These are phyloP conservation scores for Daldinia bambusicola DNA, from an alignment of 495 filamentous ascomycete genomes.

Conservation along the genomic window DNA sequence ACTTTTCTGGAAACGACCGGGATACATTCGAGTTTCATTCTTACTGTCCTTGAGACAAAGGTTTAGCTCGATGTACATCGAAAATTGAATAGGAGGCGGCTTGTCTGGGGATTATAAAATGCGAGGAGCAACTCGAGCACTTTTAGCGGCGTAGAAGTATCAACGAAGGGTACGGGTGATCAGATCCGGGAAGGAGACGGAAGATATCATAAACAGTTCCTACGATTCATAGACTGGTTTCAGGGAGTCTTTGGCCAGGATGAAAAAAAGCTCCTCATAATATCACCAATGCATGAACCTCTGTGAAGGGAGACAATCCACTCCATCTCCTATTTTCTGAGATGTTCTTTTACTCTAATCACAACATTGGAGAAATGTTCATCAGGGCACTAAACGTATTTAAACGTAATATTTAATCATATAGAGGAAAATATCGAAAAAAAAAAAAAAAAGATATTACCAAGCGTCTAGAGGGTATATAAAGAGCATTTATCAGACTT, in stretches of 20 bases:
- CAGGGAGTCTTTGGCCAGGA: conserved; percentile 15
- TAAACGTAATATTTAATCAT: too few species aligned
- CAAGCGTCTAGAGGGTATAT: too few species aligned
- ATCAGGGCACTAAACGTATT: too few species aligned
- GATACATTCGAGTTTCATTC: not conserved
- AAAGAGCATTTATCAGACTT: too few species aligned
- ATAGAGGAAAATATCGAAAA: too few species aligned
- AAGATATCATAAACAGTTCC: conserved; percentile 12
- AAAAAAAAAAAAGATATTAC: too few species aligned
- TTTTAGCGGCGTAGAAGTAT: not conserved
- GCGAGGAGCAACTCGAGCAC: not conserved
- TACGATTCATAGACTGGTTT: conserved; percentile 30
- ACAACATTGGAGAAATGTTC: too few species aligned
- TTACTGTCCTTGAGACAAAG: not conserved
- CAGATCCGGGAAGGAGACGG: conserved; percentile 2
- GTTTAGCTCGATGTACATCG: not conserved
- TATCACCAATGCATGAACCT: conserved; percentile 25
- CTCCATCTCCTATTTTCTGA: not conserved
- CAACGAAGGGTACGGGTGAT: not conserved
- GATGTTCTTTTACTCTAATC: not conserved
- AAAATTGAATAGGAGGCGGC: not conserved
- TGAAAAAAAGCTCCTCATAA: conserved; percentile 29
- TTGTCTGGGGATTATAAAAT: not conserved
- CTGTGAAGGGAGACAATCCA: conserved; percentile 30
- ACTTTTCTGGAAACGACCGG: not conserved